These are phyloP conservation scores for Aethionema arabicum DNA, from an alignment of 345 rosid species.

Conservation along the genomic window DNA sequence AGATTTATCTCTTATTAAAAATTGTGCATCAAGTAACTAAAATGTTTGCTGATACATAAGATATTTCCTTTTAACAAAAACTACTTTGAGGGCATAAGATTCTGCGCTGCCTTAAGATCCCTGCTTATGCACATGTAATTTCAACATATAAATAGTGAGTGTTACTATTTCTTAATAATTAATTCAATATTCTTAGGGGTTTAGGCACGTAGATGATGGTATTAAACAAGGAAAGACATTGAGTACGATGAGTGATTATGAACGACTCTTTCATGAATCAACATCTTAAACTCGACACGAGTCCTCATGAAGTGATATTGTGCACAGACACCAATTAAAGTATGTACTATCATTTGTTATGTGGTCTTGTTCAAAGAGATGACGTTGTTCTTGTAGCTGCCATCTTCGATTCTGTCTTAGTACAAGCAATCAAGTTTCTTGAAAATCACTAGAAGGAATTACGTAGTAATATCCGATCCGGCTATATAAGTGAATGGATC, in stretches of 20 bases:
- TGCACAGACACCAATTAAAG: conserved; percentile 62
- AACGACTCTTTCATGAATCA: conserved; percentile 41
- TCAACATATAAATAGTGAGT: no score
- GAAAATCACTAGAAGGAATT: conserved; percentile 56
- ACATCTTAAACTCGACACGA: conserved; percentile 47
- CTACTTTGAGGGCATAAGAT: not conserved
- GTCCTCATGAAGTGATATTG: conserved; percentile 56
- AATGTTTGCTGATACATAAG: no score
- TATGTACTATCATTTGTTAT: conserved; percentile 60
- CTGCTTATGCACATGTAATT: no score
- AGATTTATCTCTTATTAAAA: no score
- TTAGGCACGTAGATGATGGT: not conserved
- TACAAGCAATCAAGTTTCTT: conserved; percentile 57
- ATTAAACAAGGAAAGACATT: no score
- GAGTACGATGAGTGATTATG: conserved; percentile 7
- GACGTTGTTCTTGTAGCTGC: conserved; percentile 55
- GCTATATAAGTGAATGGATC: conserved; percentile 54
- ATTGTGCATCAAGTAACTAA: no score
- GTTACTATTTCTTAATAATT: no score
- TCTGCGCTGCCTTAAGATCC: conserved; percentile 1
- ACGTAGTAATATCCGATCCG: conserved; percentile 47
- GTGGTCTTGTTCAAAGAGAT: conserved; percentile 52
- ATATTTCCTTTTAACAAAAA: conserved; percentile 49
- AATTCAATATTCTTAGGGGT: not conserved
- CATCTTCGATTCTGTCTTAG: conserved; percentile 49